These are phyloP conservation scores for Malassezia caprae DNA, from an alignment of 1,284 basidiomycete species.

Conservation along the genomic window DNA sequence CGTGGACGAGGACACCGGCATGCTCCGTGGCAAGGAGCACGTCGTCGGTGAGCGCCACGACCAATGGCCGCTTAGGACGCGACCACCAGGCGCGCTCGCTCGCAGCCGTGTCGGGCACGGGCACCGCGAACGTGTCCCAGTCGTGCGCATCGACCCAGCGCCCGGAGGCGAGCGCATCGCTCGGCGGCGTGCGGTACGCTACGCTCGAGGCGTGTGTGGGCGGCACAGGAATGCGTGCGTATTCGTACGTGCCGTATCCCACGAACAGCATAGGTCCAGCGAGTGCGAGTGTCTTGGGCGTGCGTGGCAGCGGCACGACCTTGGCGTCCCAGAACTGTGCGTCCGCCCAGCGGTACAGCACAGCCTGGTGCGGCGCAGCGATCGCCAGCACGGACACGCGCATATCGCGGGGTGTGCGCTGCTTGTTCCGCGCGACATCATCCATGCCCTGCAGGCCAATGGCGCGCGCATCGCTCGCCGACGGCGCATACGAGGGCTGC, in stretches of 20 bases:
- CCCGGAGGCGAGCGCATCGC: slow-evolving; percentile 1
- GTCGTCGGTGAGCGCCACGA: not conserved
- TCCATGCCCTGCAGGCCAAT: slow-evolving; percentile 19
- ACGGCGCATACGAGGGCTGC: not conserved
- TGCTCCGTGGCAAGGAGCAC: slow-evolving; percentile 1
- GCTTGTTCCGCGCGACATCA: slow-evolving; percentile 12
- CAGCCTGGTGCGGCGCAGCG: slow-evolving; percentile 72
- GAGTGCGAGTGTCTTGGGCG: slow-evolving; percentile 60
- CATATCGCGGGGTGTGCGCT: not conserved
- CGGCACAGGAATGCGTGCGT: slow-evolving; percentile 8
- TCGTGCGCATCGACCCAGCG: slow-evolving; percentile 4
- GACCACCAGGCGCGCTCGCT: not conserved
- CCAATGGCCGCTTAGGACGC: not conserved
- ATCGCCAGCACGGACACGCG: slow-evolving; percentile 68
- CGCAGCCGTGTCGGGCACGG: not conserved
- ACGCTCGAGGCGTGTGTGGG: slow-evolving; percentile 3
- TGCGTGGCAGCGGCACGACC: slow-evolving; percentile 72
- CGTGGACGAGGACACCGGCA: slow-evolving; percentile 4
- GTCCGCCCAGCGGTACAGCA: slow-evolving; percentile 73
- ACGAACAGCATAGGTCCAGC: slow-evolving; percentile 1
- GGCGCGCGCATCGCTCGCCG: not conserved
- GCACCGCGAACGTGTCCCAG: slow-evolving; percentile 10
- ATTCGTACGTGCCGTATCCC: slow-evolving; percentile 1
- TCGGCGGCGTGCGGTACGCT: slow-evolving; percentile 2
- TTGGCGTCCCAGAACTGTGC: slow-evolving; percentile 66